These are phyloP conservation scores for Phlebiopsis flavidoalba DNA, from an alignment of 768 basidiomycete species.

Conservation along the genomic window DNA sequence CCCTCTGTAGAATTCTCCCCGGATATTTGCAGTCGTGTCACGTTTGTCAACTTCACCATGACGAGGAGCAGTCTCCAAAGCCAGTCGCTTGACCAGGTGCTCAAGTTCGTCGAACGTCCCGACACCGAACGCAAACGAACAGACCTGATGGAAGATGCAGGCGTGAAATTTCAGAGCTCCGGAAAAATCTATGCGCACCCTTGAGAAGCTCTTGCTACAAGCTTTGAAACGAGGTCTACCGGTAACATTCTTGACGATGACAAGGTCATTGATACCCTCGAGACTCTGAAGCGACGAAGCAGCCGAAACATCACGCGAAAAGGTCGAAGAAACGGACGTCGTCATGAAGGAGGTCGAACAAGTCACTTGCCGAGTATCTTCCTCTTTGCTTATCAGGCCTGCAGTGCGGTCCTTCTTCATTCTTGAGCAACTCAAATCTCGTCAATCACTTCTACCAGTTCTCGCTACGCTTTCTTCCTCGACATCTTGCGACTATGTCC, in stretches of 20 bases:
- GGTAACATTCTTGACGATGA: conserved; percentile 99
- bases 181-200: conserved; percentile 90
- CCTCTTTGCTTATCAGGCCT: conserved; percentile 73
- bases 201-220: conserved; percentile 86
- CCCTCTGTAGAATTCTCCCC: conserved; percentile 97
- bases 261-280: conserved; percentile 94
- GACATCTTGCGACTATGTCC: conserved; percentile 96
- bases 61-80: conserved; percentile 97
- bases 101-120: conserved; percentile 95
- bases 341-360: conserved; percentile 96
- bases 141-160: conserved; percentile 96
- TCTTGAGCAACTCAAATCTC: conserved; percentile 89
- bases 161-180: conserved; percentile 77
- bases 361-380: conserved; percentile 90
- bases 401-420: conserved; percentile 95
- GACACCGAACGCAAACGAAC: conserved; percentile 95
- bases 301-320: conserved; percentile 81
- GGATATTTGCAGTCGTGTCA: conserved; percentile 96
- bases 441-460: conserved; percentile 99
- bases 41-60: conserved; percentile 97
- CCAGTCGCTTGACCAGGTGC: conserved; percentile 94
- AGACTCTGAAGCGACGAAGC: conserved; percentile 95
- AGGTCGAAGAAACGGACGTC: conserved; percentile 94
- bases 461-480: conserved; percentile 94
- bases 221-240: conserved; percentile 93